Percentiles rank a stretch among this genome's conserved stretches.
phyloP scores from a whole-genome alignment of 345 rosid genomes.

The Citrus maxima region DNA sequence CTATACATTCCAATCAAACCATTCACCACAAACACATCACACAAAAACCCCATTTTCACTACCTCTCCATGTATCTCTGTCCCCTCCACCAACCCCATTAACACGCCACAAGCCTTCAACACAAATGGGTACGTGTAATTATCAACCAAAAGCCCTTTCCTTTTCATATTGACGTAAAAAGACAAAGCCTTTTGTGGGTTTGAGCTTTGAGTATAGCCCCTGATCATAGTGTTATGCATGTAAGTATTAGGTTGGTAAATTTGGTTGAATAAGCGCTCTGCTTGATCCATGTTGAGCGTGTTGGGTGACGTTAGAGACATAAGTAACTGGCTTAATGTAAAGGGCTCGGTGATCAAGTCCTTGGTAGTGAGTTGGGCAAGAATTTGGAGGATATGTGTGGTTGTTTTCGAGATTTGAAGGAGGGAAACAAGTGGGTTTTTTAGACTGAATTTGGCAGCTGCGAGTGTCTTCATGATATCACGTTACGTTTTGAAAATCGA shows the following conservation, averaged over 20 bases:
- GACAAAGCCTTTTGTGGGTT: constrained; percentile 20
- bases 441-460: background rate
- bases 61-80: constrained; percentile 37
- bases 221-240: constrained; percentile 35
- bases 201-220: constrained; percentile 18
- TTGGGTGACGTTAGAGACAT: constrained; percentile 19
- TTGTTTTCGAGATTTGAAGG: constrained; percentile 24
- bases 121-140: constrained; percentile 36
- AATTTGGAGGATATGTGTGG: constrained; percentile 34
- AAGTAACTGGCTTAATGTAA: constrained; percentile 25
- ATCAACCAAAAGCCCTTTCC: constrained; percentile 25
- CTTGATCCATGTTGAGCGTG: constrained; percentile 19
- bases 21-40: constrained; percentile 30
- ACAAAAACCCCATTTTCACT: constrained; percentile 28
- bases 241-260: constrained; percentile 24
- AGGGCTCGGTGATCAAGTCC: constrained; percentile 20
- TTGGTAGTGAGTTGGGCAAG: constrained; percentile 36
- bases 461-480: background rate
- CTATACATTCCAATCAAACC: constrained; percentile 43
- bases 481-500: too few relatives aligned
- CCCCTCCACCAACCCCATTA: constrained; percentile 25
- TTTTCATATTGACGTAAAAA: constrained; percentile 33
- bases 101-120: constrained; percentile 33
- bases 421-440: constrained; percentile 19
- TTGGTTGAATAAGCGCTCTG: constrained; percentile 27